Percentiles rank a stretch among this genome's conserved stretches.
phyloP scores from a whole-genome alignment of 208 protist genomes.

The Leishmania aethiopica region DNA sequence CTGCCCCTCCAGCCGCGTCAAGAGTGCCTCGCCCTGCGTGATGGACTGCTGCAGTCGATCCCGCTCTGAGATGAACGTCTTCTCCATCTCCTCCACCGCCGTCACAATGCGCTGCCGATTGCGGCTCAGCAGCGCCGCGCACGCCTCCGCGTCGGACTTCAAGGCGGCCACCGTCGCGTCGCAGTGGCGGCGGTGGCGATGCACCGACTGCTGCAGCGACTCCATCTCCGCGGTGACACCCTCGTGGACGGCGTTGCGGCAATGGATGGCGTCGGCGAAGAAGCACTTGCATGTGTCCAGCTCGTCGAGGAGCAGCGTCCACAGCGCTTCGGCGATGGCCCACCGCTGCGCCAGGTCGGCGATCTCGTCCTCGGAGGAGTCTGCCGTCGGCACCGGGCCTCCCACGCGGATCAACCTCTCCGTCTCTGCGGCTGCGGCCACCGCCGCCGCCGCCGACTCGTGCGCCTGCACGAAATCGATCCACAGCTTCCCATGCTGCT shows the following conservation, averaged over 20 bases:
- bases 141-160: constrained; percentile 42
- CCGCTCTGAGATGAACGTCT: constrained; percentile 29
- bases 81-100: constrained; percentile 44
- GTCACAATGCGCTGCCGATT: constrained; percentile 27
- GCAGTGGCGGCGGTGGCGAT: constrained; percentile 25
- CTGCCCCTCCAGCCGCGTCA: constrained; percentile 47
- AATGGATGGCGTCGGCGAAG: constrained; percentile 20
- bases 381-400: not conserved
- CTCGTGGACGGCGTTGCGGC: constrained; percentile 12
- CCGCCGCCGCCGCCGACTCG: not conserved
- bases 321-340: constrained; percentile 46
- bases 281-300: constrained; percentile 45
- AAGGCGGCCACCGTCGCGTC: constrained; percentile 31
- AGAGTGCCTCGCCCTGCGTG: constrained; percentile 24
- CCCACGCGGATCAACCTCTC: not conserved
- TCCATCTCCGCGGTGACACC: constrained; percentile 10
- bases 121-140: constrained; percentile 35
- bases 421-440: not conserved
- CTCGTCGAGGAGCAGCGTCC: constrained; percentile 58
- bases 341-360: constrained; percentile 26
- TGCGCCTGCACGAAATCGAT: constrained; percentile 18
- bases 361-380: not conserved
- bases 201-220: constrained; percentile 25
- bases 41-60: constrained; percentile 41
- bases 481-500: constrained; percentile 15